Evolutionary conservation across 306 rosid species (phyloP), one percentile per base, ranked within the genome.

Genomic region (Cucumis melo): DNA sequence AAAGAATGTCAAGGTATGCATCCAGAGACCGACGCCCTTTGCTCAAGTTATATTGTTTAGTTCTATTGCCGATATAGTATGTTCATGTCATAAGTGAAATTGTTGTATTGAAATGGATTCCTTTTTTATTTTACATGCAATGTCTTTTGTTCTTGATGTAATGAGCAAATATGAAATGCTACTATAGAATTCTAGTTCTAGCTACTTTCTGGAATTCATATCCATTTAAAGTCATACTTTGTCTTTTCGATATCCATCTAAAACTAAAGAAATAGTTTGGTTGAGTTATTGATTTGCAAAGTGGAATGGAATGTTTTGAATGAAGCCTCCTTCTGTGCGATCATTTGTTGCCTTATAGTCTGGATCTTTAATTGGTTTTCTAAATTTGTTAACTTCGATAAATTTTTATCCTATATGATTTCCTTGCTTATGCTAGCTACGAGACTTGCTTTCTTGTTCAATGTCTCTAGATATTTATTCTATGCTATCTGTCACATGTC

Each of bases 1-100:
- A 48, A 89, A 84, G 85, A 82, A 68, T 79, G 80, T 53, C 24
- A 82, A 88, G 89, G 58, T 48, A 54, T 64, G 55, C 13, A 44
- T 29, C 57, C 54, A 0, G 51, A 29, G 27, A 73, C 7, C 4
- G 42, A 19, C 21, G 6, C 29, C 53, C n/a, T 19, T 17, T 55
- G 38, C 44, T 51, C 19, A 24, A 46, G 34, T 32, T 23, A 10
- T 20, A 16, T 61, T 60, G 42, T 34, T 17, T 34, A 55, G 51
- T 27, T n/a, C 48, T 36, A 53, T 56, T 63, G 60, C 54, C 16
- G 41, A 57, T 67, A 13, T 21, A 20, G 74, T 42, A 42, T 20
- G 23, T 44, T 70, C 36, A 11, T 61, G 41, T 29, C 11, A 29
- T 61, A 11, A 14, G 2, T 15, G 41, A 0, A 27, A 14, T 5